phyloP scores from a whole-genome alignment of 768 basidiomycete species.

The Fomitopsis pulvina region DNA sequence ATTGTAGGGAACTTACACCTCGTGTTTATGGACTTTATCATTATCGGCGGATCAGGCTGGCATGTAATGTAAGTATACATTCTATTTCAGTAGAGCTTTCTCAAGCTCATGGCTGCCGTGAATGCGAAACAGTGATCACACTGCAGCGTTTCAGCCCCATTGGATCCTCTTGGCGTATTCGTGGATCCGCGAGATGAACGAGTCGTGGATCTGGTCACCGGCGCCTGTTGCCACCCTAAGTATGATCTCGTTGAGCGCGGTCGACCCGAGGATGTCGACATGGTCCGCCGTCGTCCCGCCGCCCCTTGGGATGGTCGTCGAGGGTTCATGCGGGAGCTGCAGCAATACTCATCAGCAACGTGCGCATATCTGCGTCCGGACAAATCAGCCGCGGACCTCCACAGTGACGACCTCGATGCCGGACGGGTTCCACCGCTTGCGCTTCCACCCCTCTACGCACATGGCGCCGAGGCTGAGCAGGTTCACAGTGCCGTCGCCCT shows the following conservation, averaged over 20 bases:
- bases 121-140: background rate
- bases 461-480: slow-evolving; percentile 86
- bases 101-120: no score
- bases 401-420: slow-evolving; percentile 83
- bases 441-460: slow-evolving; percentile 95
- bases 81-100: no score
- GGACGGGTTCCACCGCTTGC: slow-evolving; percentile 84
- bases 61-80: background rate
- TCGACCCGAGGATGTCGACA: slow-evolving; percentile 66
- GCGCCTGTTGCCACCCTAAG: slow-evolving; percentile 83
- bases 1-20: no score
- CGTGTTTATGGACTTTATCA: no score
- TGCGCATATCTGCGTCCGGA: no score
- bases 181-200: slow-evolving; percentile 69
- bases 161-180: slow-evolving; percentile 67
- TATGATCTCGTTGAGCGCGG: slow-evolving; percentile 82
- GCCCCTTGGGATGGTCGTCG: slow-evolving; percentile 69
- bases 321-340: slow-evolving; percentile 76
- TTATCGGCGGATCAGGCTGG: no score
- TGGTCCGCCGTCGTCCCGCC: slow-evolving; percentile 92
- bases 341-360: background rate
- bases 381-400: no score
- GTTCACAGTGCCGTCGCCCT: slow-evolving; percentile 93
- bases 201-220: slow-evolving; percentile 64
- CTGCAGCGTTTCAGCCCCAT: slow-evolving; percentile 57